Evolutionary conservation across 1,284 basidiomycete species (phyloP), one percentile per base, ranked within the genome.

Genomic region (Schizopora paradoxa): DNA sequence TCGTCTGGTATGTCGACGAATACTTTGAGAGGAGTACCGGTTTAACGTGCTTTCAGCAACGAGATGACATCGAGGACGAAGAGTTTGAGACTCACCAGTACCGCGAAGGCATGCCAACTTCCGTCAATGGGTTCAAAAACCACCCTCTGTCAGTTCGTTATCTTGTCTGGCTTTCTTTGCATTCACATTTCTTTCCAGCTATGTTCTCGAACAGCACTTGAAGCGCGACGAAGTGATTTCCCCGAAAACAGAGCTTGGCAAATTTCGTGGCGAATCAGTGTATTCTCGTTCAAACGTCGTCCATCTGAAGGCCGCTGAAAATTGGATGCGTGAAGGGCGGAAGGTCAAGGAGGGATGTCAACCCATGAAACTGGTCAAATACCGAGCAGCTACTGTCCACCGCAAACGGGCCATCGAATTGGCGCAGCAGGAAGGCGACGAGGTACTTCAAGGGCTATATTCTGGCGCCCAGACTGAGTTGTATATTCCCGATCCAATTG

Each of bases 1-100:
- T 67, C 75, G 83, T 59, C 64, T 95, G 58, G 91, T 92, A 59
- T 57, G 81, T 65, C 36, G 33, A 22, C 25, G 45, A 26, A 53
- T 52, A 51, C 54, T 49, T 49, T 42, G 31, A 32, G 41, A 19
- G 22, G 43, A 26, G 49, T 34, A 48, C 46, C 47, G 29, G 39
- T 35, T 39, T 48, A 53, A 29, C 51, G 23, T 31, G 36, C 42
- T 42, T 40, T 14, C 54, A 93, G 91, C 78, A 92, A 60, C 80
- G 95, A 43, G 95, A 99, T 62, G 90, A 95, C 53, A 65, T 89
- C 16, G 95, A 99, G 66, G 93, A 98, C 56, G 87, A 89, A n/a
- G 93, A 98, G 63, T 68, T 99, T 23, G 77, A 88, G 51, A 74
- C 72, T 1, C 79, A 81, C 48, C 85, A 91, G 58, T 68, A 88